Evolutionary conservation across 2,329 filamentous ascomycete genomes (phyloP), one percentile per base, ranked within the genome.

Genomic region (Botrytis cinerea): DNA sequence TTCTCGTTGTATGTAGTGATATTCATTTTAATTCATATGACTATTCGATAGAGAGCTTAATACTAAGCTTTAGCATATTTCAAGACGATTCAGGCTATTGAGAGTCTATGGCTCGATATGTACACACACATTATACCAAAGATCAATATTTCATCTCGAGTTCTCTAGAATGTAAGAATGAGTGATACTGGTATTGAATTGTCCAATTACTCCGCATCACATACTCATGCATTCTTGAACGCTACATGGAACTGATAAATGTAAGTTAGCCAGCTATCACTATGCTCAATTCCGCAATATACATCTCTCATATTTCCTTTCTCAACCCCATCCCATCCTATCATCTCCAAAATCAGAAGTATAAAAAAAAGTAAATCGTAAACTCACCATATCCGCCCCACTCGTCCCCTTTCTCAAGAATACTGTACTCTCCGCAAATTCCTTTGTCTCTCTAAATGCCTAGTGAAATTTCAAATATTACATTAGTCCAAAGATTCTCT

Each of bases 381-480:
- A 51, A 38, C 61, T 48, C 28, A 74, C 73, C 40, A 74, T 51
- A 7, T 72, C 51, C 3, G 14, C 51, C 9, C 69, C 69, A 60
- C 46, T 63, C 14, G 45, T 51, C 7, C 48, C 69, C 16, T 61
- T 45, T 25, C 10, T 68, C 64, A 80, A 71, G 35, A 75, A 45
- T 25, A 40, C 62, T 35, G 77, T 74, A 71, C n/a, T 74, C 66
- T 68, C 64, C 18, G 2, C 5, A 63, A 78, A 79, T 16, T 54
- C 14, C 28, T 77, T 68, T 25, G 75, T 77, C 54, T 77, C 74
- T 43, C 73, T 74, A 62, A 80, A 80, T 22, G 73, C 66, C 70
- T 71, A 22, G 8, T 35, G 35, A 35, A 35, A 4, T 7, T 48
- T n/a, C 20, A 22, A 54, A 63, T 16, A 32, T 16, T 32, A 25